These are phyloP conservation scores for Crithidia bombi DNA, from an alignment of 208 protist species.

Conservation along the genomic window DNA sequence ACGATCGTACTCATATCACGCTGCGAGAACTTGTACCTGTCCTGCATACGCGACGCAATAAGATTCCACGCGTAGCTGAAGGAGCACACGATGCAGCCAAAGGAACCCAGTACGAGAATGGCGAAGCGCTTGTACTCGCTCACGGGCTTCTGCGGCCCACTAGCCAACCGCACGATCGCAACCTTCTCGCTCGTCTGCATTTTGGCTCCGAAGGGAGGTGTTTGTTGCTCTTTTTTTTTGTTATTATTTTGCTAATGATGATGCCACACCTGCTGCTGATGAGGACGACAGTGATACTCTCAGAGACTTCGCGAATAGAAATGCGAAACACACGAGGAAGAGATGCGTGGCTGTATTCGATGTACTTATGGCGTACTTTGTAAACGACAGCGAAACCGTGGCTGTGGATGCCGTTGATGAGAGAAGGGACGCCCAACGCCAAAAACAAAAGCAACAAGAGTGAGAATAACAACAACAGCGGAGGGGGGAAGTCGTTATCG, in stretches of 20 bases:
- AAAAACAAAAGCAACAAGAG: not conserved
- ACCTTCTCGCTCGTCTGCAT: constrained; percentile 29
- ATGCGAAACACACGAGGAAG: too few relatives aligned
- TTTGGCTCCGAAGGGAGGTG: not conserved
- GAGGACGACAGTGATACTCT: too few relatives aligned
- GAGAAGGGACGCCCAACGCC: too few relatives aligned
- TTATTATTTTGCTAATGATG: too few relatives aligned
- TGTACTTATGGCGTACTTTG: too few relatives aligned
- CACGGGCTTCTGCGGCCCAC: constrained; percentile 29
- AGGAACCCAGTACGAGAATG: constrained; percentile 39
- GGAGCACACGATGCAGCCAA: constrained; percentile 48
- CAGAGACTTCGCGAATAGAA: too few relatives aligned
- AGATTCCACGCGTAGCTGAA: constrained; percentile 62
- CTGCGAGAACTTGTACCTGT: constrained; percentile 48
- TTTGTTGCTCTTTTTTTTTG: too few relatives aligned
- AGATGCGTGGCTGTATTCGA: too few relatives aligned
- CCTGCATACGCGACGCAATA: constrained; percentile 40
- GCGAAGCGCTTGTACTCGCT: constrained; percentile 46
- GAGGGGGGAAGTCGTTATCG: not conserved
- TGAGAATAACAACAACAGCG: not conserved
- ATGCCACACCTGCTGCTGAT: too few relatives aligned
- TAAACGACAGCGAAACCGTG: too few relatives aligned
- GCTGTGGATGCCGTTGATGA: too few relatives aligned
- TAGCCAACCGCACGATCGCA: constrained; percentile 27
- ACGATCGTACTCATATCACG: constrained; percentile 63